Conservation (phyloP, 2,329 filamentous ascomycete genomes). For the Gremmenia infestans region DNA sequence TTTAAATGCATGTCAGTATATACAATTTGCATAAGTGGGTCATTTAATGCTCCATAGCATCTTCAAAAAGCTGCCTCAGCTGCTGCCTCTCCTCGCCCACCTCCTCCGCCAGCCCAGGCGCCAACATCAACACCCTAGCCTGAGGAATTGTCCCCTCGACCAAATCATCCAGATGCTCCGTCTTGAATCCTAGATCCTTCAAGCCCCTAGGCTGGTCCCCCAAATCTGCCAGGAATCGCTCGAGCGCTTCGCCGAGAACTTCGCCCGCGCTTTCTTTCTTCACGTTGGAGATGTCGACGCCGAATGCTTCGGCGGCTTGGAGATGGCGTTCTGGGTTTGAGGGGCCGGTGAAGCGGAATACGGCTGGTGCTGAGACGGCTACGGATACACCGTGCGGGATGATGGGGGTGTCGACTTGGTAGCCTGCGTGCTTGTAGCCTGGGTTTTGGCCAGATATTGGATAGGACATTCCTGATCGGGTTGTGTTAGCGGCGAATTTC, state of each 20-base stretch:
- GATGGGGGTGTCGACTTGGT: constrained; percentile 68
- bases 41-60: constrained; percentile 46
- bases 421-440: constrained; percentile 84
- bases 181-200: constrained; percentile 74
- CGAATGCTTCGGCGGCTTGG: constrained; percentile 82
- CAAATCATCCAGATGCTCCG: constrained; percentile 70
- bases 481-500: neutral
- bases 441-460: constrained; percentile 95
- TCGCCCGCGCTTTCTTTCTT: constrained; percentile 88
- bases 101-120: constrained; percentile 72
- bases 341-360: constrained; percentile 87
- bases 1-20: neutral
- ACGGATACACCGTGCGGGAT: constrained; percentile 97
- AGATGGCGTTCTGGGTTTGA: constrained; percentile 92
- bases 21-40: neutral
- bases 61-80: constrained; percentile 63
- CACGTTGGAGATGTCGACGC: constrained; percentile 81
- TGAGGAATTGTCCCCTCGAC: constrained; percentile 96
- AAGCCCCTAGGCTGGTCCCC: constrained; percentile 89
- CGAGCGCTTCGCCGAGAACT: constrained; percentile 76
- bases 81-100: constrained; percentile 67
- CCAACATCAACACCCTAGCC: constrained; percentile 82
- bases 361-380: constrained; percentile 85
- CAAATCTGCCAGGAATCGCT: constrained; percentile 72
- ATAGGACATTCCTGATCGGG: constrained; percentile 76